Evolutionary conservation across 371 early-diverging fungal species (phyloP).

Genomic region (Saksenaea vasiformis): DNA sequence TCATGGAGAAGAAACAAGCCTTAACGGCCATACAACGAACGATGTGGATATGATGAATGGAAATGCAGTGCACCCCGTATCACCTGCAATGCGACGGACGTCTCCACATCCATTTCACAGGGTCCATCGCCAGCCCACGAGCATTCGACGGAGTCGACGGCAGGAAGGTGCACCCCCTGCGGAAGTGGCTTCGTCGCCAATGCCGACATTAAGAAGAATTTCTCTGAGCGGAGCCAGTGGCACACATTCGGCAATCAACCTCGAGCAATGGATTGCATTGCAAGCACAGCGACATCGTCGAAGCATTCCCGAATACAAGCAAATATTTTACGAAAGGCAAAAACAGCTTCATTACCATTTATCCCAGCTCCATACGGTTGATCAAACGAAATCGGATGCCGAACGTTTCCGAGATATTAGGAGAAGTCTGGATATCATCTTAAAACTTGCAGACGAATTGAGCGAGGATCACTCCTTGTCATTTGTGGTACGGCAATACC

Average conservation of each 20-base stretch:
- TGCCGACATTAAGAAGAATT: not conserved
- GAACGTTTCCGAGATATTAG: conserved; percentile 30
- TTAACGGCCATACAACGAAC: not conserved
- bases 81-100: conserved; percentile 8
- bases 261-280: conserved; percentile 20
- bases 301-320: conserved; percentile 14
- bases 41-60: conserved; percentile 19
- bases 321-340: conserved; percentile 19
- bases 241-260: conserved; percentile 9
- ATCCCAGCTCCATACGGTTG: conserved; percentile 18
- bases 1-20: not conserved
- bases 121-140: not conserved
- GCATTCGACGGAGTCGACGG: not conserved
- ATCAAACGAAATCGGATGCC: conserved; percentile 18
- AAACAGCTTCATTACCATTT: conserved; percentile 26
- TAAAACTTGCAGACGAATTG: conserved; percentile 36
- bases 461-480: conserved; percentile 35
- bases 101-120: not conserved
- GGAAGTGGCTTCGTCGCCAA: not conserved
- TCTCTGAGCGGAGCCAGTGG: not conserved
- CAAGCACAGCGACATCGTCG: conserved; percentile 22
- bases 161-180: not conserved
- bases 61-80: not conserved
- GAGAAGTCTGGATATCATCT: conserved; percentile 26
- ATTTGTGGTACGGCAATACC: conserved; percentile 27